Base-by-base conservation (phyloP, 2,329 filamentous ascomycete species). In the Mycosphaerella sp. region DNA sequence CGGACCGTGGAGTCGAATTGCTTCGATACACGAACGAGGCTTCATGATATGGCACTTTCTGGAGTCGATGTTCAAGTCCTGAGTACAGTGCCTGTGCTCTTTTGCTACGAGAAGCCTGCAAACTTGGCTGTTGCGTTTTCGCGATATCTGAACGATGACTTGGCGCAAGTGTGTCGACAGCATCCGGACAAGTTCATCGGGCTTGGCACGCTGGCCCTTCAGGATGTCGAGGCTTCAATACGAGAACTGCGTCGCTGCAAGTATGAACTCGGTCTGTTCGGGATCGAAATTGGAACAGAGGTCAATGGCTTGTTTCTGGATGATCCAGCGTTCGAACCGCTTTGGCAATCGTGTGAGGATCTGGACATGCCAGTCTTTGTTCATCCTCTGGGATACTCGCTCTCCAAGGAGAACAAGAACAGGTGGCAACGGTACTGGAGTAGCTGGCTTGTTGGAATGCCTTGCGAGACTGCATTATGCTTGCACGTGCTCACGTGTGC, bases 291-390 rank as follows among this genome's bases (percentile, higher is more conserved):
- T 7, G 51, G 51, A 3, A 54, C 51, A 14, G 48, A 48, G 3
- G 18, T 54, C 36, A 43, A 43, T 17, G 51, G 48, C 2, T 10
- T 37, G 21, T 39, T 50, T 14, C 36, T 54, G 14, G 51, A 54
- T 27, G 42, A 54, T n/a, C 18, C 18, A 27, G 12, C 17, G 12
- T 40, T 50, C 12, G 39, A 50, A 17, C 51, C 51, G 8, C 17
- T 54, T 12, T 54, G 51, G 51, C 35, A 43, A 34, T 35, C 51
- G 4, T 54, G 51, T 28, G 46, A 42, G 37, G 46, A 50, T 12
- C 37, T 54, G 10, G 42, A 54, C 17, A 54, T 54, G 51, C 51
- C 51, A 14, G n/a, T 54, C 6, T 50, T 54, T 36, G 47, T 54
- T 21, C 51, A 53, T 32, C 51, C 51, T 17, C 37, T 53, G 6